Base-by-base conservation (phyloP, 495 filamentous ascomycete species). In the Neurospora pannonica region DNA sequence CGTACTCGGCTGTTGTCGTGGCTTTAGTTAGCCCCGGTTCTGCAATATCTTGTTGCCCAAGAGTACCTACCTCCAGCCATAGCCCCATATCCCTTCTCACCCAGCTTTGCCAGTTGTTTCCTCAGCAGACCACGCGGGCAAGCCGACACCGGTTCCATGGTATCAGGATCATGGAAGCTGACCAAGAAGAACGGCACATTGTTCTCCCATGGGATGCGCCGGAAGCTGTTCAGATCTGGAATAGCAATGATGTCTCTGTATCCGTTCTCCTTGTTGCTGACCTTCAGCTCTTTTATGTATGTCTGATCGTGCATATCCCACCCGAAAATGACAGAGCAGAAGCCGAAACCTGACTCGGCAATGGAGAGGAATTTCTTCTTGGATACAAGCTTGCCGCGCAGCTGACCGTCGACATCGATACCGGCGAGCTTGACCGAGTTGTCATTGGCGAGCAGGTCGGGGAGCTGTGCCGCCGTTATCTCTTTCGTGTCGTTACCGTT, bases 261-360 rank as follows among this genome's bases (percentile, higher is more conserved):
- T 38, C 96, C 96, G 78, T 97, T 99, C 76, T 94, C 90, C 80
- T 92, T 92, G 82, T 97, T 98, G 84, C 92, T 94, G 80, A 98
- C 92, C 77, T 89, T 88, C 70, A 98, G 88, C 82, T 98, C 95
- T 72, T 87, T 85, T 79, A 89, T 90, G 78, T 99, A 98, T 9
- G 93, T 96, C 80, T 88, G 86, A 78, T 99, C 96, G 83, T 98
- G 95, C 93, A 97, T 97, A 77, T 99, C 96, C 95, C 95, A 98
- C 78, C 95, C 96, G 78, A 97, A 98, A 42, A 99, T 89, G 72
- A 98, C 94, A 4, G 92, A 95, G 86, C 96, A 99, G 86, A 98
- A 99, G 24, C 96, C 96, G 77, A 99, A 99, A 69, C 96, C 96
- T 54, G 90, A 88, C 69, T 89, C 81, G 31, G 90, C 91, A 71